Conservation (phyloP, 2,329 filamentous ascomycete genomes). For the Hymenoscyphus occultus region DNA sequence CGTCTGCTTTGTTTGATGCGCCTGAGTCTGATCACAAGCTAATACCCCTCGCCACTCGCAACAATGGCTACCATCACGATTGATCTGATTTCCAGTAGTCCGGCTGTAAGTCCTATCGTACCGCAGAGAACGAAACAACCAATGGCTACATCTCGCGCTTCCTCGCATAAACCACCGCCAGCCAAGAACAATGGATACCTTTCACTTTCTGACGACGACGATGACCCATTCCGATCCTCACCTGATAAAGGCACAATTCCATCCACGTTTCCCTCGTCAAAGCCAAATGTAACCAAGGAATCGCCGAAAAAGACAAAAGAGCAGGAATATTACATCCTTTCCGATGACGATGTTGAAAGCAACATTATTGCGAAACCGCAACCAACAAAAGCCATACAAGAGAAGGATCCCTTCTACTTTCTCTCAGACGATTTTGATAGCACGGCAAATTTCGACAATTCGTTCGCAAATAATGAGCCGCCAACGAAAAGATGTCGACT, state of each 20-base stretch:
- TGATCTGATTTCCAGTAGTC: conserved; percentile 2
- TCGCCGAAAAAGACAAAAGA: background rate
- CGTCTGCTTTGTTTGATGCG: background rate
- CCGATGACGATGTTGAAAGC: background rate
- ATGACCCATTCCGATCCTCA: background rate
- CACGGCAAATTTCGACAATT: conserved; percentile 14
- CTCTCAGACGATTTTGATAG: conserved; percentile 18
- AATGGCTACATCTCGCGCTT: background rate
- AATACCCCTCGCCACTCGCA: background rate
- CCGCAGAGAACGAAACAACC: background rate
- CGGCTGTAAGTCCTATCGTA: background rate
- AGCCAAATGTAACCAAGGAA: background rate
- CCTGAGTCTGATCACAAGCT: background rate
- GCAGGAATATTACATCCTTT: background rate
- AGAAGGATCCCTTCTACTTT: conserved; percentile 10
- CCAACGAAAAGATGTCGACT: conserved; percentile 16
- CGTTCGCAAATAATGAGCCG: conserved; percentile 3
- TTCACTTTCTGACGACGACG: conserved; percentile 4
- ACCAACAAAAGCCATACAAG: background rate
- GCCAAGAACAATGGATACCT: conserved; percentile 4
- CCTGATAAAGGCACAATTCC: background rate
- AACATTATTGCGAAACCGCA: background rate
- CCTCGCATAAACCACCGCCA: background rate
- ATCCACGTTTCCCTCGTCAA: background rate
- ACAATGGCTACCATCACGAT: background rate